Evolutionary conservation across 805 yeast species (phyloP), one percentile per base, ranked within the genome.

Genomic region (Debaryomyces hansenii): DNA sequence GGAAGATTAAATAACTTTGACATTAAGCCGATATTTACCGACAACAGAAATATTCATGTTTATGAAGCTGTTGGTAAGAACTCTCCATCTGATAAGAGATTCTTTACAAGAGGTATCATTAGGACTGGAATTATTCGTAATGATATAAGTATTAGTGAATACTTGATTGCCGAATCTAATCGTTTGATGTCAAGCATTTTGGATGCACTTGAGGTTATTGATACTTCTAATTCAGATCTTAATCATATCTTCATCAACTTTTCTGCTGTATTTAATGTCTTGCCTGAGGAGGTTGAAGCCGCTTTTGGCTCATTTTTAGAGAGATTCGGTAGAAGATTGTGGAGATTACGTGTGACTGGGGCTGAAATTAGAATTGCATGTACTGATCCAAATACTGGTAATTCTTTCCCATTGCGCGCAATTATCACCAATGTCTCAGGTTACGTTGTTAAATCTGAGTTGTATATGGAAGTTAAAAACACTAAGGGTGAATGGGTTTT

Each of bases 301-400:
- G 97, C 99, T 4, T 91, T 94, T 69, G 98, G 96, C 55, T 95
- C 97, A 16, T 94, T 94, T 83, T 78, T 94, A 72, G 97, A 92
- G 71, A 84, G 99, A 71, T 94, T 94, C 57, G 99, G 99, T 52
- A 83, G 97, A 74, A 82, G 97, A 69, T 79, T 94, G 63, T 89
- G 98, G 96, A 83, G 98, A 73, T 78, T 95, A 60, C 84, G 99
- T 61, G 94, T 94, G 42, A 90, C 98, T 38, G 90, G 96, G 56
- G 99, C 99, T 46, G 99, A 94, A 74, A 90, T 94, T 54, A 83
- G 99, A 64, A 94, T 94, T 59, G 91, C 89, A 75, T 90, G 97
- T 63, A 85, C 91, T 44, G 97, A 94, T 63, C 87, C 94, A 46
- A 75, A 77, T 45, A 83, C 92, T 37, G 96, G 96, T 48, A 79